Evolutionary conservation across 1,139 yeast genomes (phyloP), one percentile per base, ranked within the genome.

Genomic region (Suhomyces maxii): DNA sequence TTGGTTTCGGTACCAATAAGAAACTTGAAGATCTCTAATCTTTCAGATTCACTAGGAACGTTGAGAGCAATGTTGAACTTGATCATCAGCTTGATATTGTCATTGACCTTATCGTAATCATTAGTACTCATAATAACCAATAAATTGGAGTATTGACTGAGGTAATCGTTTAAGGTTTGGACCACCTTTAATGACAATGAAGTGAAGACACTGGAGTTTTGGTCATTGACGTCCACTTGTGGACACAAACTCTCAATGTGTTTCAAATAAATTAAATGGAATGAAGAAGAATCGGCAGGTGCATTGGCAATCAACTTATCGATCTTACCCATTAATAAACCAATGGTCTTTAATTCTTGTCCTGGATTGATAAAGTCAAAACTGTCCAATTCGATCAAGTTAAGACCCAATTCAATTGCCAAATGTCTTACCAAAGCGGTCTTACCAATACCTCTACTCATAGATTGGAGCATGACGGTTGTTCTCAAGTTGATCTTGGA

Each of bases 371-470:
- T 66, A n/a, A 79, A 63, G 26, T 76, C 82, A 54, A 81, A 77
- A 37, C 90, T 84, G 55, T 90, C 96, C 12, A 93, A 66, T 43
- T 82, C 88, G 37, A 86, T 69, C 11, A 86, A 65, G 54, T 88
- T 87, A 23, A 84, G 65, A 0, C 97, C 97, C 44, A 84, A 62
- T 35, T 79, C 79, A 7, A 71, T 64, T 0, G 87, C 76, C 1
- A 83, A 59, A 48, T 80, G 79, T 46, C 78, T 66, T 0, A 89
- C 79, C 34, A 87, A 61, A 0, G 85, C 80, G 0, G 86, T 64
- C 58, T 93, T 93, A 0, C 99, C 99, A 8, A 88, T 81, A 6
- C 89, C 91, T 45, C 95, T 72, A 32, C 83, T 79, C 59, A 83
- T 71, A 2, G 97, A 88, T 42, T 79, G 80, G 30, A 93, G 62